Conservation (phyloP, 1,139 yeast genomes). For the Candida pseudoviswanathii region DNA sequence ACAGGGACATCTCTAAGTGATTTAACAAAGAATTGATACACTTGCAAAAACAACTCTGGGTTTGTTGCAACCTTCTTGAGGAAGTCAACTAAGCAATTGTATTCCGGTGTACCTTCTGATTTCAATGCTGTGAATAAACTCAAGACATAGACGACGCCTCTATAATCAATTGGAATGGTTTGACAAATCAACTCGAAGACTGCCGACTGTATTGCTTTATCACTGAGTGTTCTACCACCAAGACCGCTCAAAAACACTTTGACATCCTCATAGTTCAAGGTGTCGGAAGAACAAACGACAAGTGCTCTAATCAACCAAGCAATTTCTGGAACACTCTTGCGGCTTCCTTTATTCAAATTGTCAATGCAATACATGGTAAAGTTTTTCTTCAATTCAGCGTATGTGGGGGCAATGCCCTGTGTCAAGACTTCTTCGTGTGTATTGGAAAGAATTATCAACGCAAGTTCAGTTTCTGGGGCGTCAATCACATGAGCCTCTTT, state of each 20-base stretch:
- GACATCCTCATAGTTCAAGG: not conserved
- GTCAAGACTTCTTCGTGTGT: constrained; percentile 3
- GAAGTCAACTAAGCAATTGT: constrained; percentile 16
- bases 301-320: constrained; percentile 14
- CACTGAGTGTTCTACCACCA: not conserved
- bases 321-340: not conserved
- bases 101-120: not conserved
- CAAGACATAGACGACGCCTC: constrained; percentile 12
- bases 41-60: constrained; percentile 13
- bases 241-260: constrained; percentile 1
- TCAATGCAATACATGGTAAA: constrained; percentile 9
- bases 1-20: constrained; percentile 7
- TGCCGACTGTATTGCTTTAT: constrained; percentile 4
- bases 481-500: constrained; percentile 7
- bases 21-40: constrained; percentile 7
- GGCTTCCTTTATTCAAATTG: not conserved
- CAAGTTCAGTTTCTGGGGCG: constrained; percentile 19
- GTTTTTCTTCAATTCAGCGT: not conserved
- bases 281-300: constrained; percentile 1
- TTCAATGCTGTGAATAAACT: constrained; percentile 13
- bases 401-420: not conserved
- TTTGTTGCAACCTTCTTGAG: constrained; percentile 15
- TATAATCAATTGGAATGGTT: constrained; percentile 7
- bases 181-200: constrained; percentile 13
- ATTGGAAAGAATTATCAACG: constrained; percentile 19